Evolutionary conservation across 768 basidiomycete genomes (phyloP).

Genomic region (Tulasnella sp.): DNA sequence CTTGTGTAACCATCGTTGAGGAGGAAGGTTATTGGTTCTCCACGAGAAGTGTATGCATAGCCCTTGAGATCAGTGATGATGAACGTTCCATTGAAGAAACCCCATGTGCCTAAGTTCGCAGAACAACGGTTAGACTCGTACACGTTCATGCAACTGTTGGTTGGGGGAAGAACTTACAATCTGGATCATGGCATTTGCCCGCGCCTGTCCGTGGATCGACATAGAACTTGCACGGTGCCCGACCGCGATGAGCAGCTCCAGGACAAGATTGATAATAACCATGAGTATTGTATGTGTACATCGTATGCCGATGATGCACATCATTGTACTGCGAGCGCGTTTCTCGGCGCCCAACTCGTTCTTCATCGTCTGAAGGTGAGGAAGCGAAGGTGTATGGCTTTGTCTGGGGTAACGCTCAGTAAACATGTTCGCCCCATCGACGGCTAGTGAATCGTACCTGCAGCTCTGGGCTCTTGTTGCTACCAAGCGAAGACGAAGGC

Average conservation of each 20-base stretch:
- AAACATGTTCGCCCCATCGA: background rate
- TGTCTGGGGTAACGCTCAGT: too few relatives aligned
- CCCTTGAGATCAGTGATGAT: conserved; percentile 14
- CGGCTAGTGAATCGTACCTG: too few relatives aligned
- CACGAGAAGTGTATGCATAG: conserved; percentile 8
- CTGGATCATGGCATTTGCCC: conserved; percentile 11
- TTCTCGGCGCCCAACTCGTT: background rate
- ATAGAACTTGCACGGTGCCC: conserved; percentile 2
- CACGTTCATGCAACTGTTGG: background rate
- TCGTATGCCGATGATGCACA: background rate
- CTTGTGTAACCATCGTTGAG: conserved; percentile 3
- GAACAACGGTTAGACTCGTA: background rate
- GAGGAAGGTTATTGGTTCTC: conserved; percentile 9
- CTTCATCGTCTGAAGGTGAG: background rate
- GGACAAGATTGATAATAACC: conserved; percentile 3
- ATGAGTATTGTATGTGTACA: background rate
- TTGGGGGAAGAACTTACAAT: conserved; percentile 7
- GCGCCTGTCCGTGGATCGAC: conserved; percentile 8
- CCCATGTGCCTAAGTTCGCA: conserved; percentile 13
- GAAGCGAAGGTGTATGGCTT: background rate
- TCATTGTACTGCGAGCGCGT: background rate
- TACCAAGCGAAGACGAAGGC: conserved; percentile 10
- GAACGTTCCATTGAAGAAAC: conserved; percentile 10
- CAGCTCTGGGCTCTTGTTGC: background rate
- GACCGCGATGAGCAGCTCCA: conserved; percentile 10